These are phyloP conservation scores for Eucalyptus fibrosa DNA, from an alignment of 345 rosid species.

Conservation along the genomic window DNA sequence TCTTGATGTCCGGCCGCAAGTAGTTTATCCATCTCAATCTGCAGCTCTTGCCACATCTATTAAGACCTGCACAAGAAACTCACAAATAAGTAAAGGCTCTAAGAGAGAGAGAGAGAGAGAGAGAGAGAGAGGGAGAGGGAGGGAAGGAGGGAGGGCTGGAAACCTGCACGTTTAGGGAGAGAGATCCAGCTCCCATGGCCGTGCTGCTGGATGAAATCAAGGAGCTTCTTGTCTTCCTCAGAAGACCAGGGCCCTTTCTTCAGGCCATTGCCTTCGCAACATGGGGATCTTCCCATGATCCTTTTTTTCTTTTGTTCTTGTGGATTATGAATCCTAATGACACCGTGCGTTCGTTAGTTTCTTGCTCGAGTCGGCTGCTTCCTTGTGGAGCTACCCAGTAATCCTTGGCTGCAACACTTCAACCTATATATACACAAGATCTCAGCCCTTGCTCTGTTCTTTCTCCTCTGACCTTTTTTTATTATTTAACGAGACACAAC, in stretches of 20 bases:
- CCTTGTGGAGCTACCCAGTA: not conserved
- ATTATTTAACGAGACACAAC: not conserved
- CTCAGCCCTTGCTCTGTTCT: not conserved
- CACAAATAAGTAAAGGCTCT: not conserved
- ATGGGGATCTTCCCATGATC: constrained; percentile 68
- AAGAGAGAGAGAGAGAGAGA: not conserved
- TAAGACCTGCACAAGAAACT: not conserved
- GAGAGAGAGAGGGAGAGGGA: not conserved
- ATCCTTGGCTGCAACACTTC: not conserved
- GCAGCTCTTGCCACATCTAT: constrained; percentile 71
- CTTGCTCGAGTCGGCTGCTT: not conserved
- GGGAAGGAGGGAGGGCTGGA: not conserved
- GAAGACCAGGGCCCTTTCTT: constrained; percentile 90
- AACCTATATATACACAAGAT: not conserved
- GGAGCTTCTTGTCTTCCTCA: constrained; percentile 68
- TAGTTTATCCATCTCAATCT: constrained; percentile 73
- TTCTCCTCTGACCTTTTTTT: not conserved
- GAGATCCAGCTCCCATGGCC: constrained; percentile 87
- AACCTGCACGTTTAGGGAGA: constrained; percentile 80
- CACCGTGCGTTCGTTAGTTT: not conserved
- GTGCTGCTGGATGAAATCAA: constrained; percentile 54
- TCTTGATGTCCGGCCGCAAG: constrained; percentile 67
- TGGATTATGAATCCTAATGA: not conserved
- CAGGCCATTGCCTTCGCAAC: constrained; percentile 65
- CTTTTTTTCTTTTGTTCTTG: not conserved